phyloP scores from a whole-genome alignment of 2,329 filamentous ascomycete genomes.

The Aspergillus neoniger region DNA sequence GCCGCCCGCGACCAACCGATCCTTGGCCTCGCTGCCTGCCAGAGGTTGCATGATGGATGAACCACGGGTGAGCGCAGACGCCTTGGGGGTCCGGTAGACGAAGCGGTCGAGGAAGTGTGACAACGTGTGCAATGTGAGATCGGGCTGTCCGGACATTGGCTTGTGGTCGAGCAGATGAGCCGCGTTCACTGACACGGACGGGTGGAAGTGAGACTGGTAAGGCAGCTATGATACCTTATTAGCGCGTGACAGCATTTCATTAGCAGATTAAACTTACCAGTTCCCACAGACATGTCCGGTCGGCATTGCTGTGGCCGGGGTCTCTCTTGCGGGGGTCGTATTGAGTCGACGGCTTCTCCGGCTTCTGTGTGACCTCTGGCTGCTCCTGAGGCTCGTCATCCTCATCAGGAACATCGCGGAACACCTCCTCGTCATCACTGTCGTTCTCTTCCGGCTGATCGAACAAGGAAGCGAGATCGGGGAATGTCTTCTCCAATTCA shows the following conservation, averaged over 20 bases:
- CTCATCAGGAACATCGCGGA: slow-evolving; percentile 65
- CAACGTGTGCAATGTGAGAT: slow-evolving; percentile 84
- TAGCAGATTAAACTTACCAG: slow-evolving; percentile 56
- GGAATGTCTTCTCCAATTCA: slow-evolving; percentile 77
- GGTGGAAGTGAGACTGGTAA: slow-evolving; percentile 82
- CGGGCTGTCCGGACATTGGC: slow-evolving; percentile 80
- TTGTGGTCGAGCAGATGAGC: slow-evolving; percentile 68
- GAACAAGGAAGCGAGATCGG: slow-evolving; percentile 75
- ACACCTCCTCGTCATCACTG: slow-evolving; percentile 68
- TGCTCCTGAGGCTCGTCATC: slow-evolving; percentile 44
- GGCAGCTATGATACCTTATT: slow-evolving; percentile 52
- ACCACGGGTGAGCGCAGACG: slow-evolving; percentile 65
- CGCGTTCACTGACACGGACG: slow-evolving; percentile 85
- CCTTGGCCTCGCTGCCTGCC: slow-evolving; percentile 61
- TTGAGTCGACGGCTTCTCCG: slow-evolving; percentile 34
- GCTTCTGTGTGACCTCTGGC: slow-evolving; percentile 23
- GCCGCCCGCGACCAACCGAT: slow-evolving; percentile 62
- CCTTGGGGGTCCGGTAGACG: slow-evolving; percentile 92
- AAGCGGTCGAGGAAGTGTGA: slow-evolving; percentile 98
- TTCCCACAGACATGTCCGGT: slow-evolving; percentile 92
- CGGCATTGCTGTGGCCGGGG: slow-evolving; percentile 90
- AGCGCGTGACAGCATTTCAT: not conserved
- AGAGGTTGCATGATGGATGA: slow-evolving; percentile 97
- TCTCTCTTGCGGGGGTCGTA: slow-evolving; percentile 93
- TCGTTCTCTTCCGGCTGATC: slow-evolving; percentile 78